Percentiles rank a stretch among this genome's conserved stretches.
Evolutionary conservation across 2,329 filamentous ascomycete genomes (phyloP).

Genomic region (Pseudocercospora crystallina): DNA sequence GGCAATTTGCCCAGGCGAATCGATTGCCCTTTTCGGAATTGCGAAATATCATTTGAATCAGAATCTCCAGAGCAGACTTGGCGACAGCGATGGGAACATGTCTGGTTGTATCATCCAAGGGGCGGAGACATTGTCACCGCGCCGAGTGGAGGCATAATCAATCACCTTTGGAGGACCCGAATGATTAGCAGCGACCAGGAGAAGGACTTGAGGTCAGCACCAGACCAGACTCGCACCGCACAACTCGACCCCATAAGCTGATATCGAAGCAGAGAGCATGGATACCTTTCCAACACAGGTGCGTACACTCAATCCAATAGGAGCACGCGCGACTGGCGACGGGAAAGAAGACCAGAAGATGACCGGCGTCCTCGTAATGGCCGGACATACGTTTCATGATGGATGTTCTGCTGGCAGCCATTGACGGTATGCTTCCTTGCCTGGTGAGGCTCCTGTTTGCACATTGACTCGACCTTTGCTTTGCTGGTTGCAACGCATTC

Average conservation of each 20-base stretch:
- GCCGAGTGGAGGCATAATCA: constrained; percentile 8
- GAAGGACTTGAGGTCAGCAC: constrained; percentile 21
- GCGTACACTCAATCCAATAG: constrained; percentile 11
- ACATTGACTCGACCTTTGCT: too few relatives aligned
- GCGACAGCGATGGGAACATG: constrained; percentile 17
- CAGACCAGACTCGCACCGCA: not conserved
- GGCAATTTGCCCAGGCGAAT: constrained; percentile 15
- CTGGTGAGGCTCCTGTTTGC: too few relatives aligned
- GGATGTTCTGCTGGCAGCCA: too few relatives aligned
- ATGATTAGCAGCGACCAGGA: constrained; percentile 17
- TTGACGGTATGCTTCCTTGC: too few relatives aligned
- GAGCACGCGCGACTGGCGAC: not conserved
- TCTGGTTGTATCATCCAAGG: constrained; percentile 8
- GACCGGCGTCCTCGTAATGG: not conserved
- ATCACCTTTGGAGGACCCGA: constrained; percentile 19
- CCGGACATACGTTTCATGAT: not conserved
- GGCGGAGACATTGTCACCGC: constrained; percentile 1
- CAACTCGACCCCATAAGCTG: not conserved
- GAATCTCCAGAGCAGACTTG: constrained; percentile 18
- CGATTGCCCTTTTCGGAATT: constrained; percentile 21
- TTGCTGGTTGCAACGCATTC: too few relatives aligned
- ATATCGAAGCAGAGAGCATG: not conserved
- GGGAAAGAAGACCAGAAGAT: not conserved
- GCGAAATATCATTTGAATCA: constrained; percentile 5
- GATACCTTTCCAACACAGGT: too few relatives aligned